Base-by-base conservation (phyloP, 768 basidiomycete genomes). In the Rubroboletus satanas region DNA sequence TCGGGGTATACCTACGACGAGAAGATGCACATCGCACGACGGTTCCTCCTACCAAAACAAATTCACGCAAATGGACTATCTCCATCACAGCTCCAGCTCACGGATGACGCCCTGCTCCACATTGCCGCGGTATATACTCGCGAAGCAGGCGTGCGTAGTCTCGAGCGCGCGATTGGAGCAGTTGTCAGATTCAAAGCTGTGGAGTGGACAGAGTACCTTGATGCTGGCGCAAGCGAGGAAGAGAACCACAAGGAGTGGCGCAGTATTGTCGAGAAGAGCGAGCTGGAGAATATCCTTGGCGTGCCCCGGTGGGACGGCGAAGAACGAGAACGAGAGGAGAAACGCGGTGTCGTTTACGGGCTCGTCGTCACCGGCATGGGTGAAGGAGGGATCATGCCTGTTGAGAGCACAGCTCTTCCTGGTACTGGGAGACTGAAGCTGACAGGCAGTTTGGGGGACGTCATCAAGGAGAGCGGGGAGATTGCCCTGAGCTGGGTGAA, bases 131-230 rank as follows among this genome's bases (percentile, higher is more conserved):
- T 84, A 21, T 95, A 93, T 63, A 95, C 94, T 2, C 78, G 90
- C 7, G 94, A 98, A 70, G 92, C 93, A 0, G 95, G 95, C 33
- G 94, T 98, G n/a, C 83, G 95, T 35, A 85, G 83, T 43, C 79
- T 96, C 15, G 94, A 97, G 64, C 82, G 94, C 12, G 83, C 90
- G 2, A 84, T 98, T 39, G 93, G 91, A 3, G 80, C 85, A 23
- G 85, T 98, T n/a, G 88, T 88, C n/a, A 75, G 94, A 32, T 87
- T 80, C 60, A 97, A 97, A 65, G 94, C 93, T 1, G 95, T 98
- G 5, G 88, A 97, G 62, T 95, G 88, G 85, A 83, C 90, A 0
- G 87, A 90, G 60, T 75, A 79, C 62, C 68, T 83, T 14, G 72
- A 71, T 51, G 55, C 58, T 29, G 45, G 60, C 51, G 46, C 54